Evolutionary conservation across 106 monocot species (phyloP), one percentile per base, ranked within the genome.

Genomic region (Platanthera guangdongensis): DNA sequence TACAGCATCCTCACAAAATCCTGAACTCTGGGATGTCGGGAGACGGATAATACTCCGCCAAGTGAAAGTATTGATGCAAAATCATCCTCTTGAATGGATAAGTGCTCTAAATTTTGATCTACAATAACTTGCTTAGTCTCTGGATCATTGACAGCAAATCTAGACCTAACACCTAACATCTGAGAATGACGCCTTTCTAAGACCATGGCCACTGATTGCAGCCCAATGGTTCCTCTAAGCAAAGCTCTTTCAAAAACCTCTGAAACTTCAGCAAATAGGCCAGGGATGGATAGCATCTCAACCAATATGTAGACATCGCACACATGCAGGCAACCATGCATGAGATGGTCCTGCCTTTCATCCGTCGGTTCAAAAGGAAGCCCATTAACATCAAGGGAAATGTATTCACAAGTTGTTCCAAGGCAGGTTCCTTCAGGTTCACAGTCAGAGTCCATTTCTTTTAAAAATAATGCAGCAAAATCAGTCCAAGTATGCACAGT

Each of bases 1-100:
- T 97, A 97, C 8, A 97, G 78, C 89, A 89, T 91, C 65, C 91
- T 85, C 47, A 97, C 88, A 85, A 97, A 93, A 32, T 93, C 89
- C 68, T 91, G 87, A 16, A 97, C 89, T 76, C 78, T 82, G 52
- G 82, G 46, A 16, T 97, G 86, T 25, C 77, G 79, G 47, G 93
- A 91, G 48, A 89, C 82, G 79, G 93, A 90, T 69, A 97, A 80
- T 71, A 87, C 89, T 84, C 91, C 89, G 79, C 91, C 87, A 78
- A 97, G 89, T 50, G 89, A 81, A 82, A 92, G 82, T 68, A 92
- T 71, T 52, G 78, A 78, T 54, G 78, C 73, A 75, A 88, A 83
- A 74, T 95, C 95, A 82, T 92, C 89, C 60, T 88, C 83, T 73
- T 83, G 91, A 45, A 76, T 71, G 51, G 83, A 30, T 55, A 84